Conservation (phyloP, 2,329 filamentous ascomycete species). For the Fusarium sororula region DNA sequence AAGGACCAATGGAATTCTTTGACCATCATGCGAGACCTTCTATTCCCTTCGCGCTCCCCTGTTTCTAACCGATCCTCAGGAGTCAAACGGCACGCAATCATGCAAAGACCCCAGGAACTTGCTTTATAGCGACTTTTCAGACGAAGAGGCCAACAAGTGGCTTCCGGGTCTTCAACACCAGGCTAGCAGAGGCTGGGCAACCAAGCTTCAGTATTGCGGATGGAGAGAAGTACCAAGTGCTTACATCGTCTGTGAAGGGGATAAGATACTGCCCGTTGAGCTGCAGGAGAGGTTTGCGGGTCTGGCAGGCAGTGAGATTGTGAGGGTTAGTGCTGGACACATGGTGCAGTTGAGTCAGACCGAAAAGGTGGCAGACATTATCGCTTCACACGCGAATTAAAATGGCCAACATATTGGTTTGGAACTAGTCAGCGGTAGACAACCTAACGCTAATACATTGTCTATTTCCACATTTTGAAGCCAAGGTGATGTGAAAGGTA, state of each 20-base stretch:
- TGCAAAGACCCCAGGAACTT: neutral
- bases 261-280: neutral
- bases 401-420: fast-evolving
- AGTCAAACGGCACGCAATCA: neutral
- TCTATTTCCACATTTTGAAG: fast-evolving
- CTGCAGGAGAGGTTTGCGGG: neutral
- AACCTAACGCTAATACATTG: fast-evolving
- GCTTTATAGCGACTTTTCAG: neutral
- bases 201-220: neutral
- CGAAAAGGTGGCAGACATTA: neutral
- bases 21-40: neutral
- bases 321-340: neutral
- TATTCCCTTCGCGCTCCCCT: fast-evolving
- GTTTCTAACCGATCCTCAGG: fast-evolving
- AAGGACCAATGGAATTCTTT: neutral
- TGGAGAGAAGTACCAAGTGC: neutral
- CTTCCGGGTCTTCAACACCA: neutral
- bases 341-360: neutral
- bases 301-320: neutral
- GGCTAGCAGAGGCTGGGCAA: neutral
- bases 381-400: neutral
- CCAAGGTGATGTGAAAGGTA: fast-evolving
- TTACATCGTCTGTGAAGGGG: neutral
- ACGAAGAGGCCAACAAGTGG: neutral
- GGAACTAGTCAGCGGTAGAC: fast-evolving